phyloP scores from a whole-genome alignment of 2,329 filamentous ascomycete species.

The Colletotrichum kahawae region DNA sequence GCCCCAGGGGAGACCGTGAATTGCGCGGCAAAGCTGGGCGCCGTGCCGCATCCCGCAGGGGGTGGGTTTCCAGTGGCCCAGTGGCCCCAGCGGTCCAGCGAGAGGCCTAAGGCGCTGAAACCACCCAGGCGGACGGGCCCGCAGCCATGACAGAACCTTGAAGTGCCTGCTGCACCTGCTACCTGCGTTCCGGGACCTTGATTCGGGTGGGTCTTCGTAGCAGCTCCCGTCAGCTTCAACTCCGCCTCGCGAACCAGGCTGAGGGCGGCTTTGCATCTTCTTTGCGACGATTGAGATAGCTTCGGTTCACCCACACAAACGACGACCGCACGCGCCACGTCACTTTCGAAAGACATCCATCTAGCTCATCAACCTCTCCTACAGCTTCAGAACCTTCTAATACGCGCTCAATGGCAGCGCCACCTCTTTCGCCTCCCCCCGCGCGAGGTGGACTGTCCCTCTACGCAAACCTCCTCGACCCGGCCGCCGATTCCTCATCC shows the following conservation, averaged over 20 bases:
- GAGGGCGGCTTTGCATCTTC: neutral
- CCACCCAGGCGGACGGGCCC: neutral
- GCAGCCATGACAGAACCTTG: neutral
- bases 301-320: fast-evolving
- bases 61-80: neutral
- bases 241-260: neutral
- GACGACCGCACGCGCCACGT: neutral
- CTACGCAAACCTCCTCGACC: constrained; percentile 83
- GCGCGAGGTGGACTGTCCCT: constrained; percentile 67
- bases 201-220: neutral
- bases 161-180: neutral
- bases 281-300: neutral
- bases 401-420: constrained; percentile 30
- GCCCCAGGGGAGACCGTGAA: neutral
- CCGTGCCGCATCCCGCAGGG: constrained; percentile 2
- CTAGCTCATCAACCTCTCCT: neutral
- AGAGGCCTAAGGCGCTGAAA: neutral
- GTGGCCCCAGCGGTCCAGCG: neutral
- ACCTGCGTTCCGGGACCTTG: neutral
- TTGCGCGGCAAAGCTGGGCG: constrained; percentile 8
- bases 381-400: neutral
- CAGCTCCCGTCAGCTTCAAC: neutral
- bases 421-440: constrained; percentile 44
- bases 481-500: constrained; percentile 47
- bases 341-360: neutral